These are phyloP conservation scores for Cyberlindnera samutprakarnensis DNA, from an alignment of 805 yeast species.

Conservation along the genomic window DNA sequence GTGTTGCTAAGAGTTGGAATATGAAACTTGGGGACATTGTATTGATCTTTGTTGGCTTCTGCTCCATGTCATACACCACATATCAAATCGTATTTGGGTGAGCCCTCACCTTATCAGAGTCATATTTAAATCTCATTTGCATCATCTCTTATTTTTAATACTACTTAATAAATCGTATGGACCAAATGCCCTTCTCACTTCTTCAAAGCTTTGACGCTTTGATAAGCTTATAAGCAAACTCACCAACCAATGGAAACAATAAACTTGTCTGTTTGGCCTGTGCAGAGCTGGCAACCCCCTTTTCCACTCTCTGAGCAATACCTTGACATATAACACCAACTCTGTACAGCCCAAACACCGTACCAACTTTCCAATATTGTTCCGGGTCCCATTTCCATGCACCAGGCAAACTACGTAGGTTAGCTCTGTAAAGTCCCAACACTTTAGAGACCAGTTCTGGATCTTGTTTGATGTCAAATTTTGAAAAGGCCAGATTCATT, in stretches of 20 bases:
- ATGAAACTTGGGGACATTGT: slow-evolving; percentile 37
- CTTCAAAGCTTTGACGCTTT: not conserved
- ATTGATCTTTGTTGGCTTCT: slow-evolving; percentile 47
- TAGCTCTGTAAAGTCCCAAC: slow-evolving; percentile 12
- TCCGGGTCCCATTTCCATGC: slow-evolving; percentile 20
- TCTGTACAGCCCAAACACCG: slow-evolving; percentile 47
- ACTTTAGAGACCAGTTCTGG: slow-evolving; percentile 10
- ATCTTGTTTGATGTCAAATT: slow-evolving; percentile 13
- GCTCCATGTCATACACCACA: slow-evolving; percentile 63
- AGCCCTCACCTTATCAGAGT: no score
- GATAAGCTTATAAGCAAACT: slow-evolving; percentile 18
- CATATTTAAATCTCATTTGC: no score
- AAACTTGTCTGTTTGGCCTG: slow-evolving; percentile 35
- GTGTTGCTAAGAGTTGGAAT: slow-evolving; percentile 22
- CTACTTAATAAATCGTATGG: no score
- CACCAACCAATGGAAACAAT: slow-evolving; percentile 24
- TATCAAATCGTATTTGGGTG: slow-evolving; percentile 39
- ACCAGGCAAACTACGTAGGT: not conserved
- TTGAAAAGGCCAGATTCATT: slow-evolving; percentile 27
- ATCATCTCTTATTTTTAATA: no score
- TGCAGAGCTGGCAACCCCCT: slow-evolving; percentile 48
- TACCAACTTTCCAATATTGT: slow-evolving; percentile 40
- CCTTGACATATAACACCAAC: slow-evolving; percentile 56
- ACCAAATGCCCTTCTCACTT: not conserved
- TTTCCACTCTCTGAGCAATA: slow-evolving; percentile 44